Evolutionary conservation across 176 grass and related monocot species (phyloP).

Genomic region (Pontederia paniculata): DNA sequence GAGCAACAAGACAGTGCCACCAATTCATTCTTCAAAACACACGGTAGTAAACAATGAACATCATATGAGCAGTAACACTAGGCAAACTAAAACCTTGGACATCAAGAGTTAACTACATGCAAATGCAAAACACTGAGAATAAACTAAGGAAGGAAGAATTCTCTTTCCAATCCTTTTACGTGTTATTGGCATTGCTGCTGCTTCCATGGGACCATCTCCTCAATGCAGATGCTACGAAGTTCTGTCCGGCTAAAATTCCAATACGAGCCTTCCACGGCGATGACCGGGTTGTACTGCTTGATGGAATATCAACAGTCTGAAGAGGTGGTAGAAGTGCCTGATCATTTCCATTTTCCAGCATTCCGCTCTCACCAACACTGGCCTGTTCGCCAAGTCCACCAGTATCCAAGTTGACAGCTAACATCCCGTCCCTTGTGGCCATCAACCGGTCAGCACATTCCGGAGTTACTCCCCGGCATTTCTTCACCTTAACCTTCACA

Average conservation of each 20-base stretch:
- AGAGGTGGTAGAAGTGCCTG: constrained; percentile 19
- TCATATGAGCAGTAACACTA: constrained; percentile 1
- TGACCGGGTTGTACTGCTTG: constrained; percentile 27
- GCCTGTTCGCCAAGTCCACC: constrained; percentile 20
- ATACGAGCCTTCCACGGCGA: constrained; percentile 41
- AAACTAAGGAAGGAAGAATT: background rate
- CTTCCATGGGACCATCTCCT: constrained; percentile 12
- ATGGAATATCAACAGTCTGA: constrained; percentile 3
- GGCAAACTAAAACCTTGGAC: background rate
- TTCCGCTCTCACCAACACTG: constrained; percentile 38
- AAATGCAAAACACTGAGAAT: background rate
- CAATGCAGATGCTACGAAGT: constrained; percentile 44
- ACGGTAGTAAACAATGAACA: background rate
- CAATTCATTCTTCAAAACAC: too few relatives aligned
- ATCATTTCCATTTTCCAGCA: constrained; percentile 40
- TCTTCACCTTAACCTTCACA: constrained; percentile 91
- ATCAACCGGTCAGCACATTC: constrained; percentile 60
- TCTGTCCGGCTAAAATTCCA: constrained; percentile 27
- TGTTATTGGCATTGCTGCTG: constrained; percentile 22
- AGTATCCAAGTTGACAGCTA: constrained; percentile 56
- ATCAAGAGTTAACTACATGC: constrained; percentile 1
- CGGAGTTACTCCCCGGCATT: constrained; percentile 41
- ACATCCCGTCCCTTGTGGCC: constrained; percentile 28
- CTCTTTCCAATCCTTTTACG: constrained; percentile 5
- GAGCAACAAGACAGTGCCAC: too few relatives aligned